Conservation (phyloP, 2,329 filamentous ascomycete genomes). For the Grosmannia clavigera region DNA sequence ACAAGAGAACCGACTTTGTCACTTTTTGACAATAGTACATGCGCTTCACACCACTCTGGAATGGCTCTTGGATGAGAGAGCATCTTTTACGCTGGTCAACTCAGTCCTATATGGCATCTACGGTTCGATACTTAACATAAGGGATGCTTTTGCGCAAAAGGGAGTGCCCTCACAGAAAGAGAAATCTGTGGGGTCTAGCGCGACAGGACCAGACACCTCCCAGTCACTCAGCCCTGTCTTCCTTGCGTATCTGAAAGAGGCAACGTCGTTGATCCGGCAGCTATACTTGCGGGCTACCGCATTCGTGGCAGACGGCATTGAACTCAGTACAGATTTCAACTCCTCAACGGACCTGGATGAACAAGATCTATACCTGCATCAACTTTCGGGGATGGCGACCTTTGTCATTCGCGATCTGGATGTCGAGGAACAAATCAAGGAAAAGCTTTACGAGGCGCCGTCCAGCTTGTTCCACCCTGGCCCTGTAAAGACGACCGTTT, state of each 20-base stretch:
- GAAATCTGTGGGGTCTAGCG: background rate
- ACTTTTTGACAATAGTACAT: constrained; percentile 13
- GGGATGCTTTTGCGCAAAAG: constrained; percentile 23
- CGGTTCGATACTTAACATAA: constrained; percentile 17
- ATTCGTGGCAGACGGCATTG: background rate
- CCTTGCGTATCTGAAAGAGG: constrained; percentile 24
- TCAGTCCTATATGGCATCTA: constrained; percentile 25
- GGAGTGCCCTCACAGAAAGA: constrained; percentile 6
- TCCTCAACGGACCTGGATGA: constrained; percentile 1
- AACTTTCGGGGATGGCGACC: constrained; percentile 18
- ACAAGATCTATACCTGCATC: constrained; percentile 13
- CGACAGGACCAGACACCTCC: background rate
- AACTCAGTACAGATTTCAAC: constrained; percentile 12
- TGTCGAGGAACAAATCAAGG: constrained; percentile 16
- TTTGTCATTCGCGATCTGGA: constrained; percentile 17
- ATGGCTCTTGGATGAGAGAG: constrained; percentile 21
- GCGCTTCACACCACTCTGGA: constrained; percentile 20
- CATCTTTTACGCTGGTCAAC: constrained; percentile 23
- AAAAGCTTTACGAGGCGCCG: constrained; percentile 13
- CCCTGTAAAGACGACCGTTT: constrained; percentile 4
- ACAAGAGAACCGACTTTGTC: constrained; percentile 8
- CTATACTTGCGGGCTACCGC: constrained; percentile 29
- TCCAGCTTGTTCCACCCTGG: constrained; percentile 15
- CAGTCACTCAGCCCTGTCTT: constrained; percentile 8
- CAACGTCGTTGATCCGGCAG: constrained; percentile 23